Evolutionary conservation across 106 monocot genomes (phyloP).

Genomic region (Allium cepa): DNA sequence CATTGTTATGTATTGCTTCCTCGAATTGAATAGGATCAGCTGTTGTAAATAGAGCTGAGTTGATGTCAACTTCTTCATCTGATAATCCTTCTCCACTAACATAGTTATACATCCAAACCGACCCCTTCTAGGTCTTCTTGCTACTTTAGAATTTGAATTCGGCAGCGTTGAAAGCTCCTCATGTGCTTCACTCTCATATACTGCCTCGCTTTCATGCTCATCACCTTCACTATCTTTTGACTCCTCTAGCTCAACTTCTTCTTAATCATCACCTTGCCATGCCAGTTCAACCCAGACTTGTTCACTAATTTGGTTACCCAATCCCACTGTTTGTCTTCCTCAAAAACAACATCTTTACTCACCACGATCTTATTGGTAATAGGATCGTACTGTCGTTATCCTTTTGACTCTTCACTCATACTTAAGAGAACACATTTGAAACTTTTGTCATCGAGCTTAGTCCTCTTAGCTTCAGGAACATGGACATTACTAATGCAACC

Average conservation of each 20-base stretch:
- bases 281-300: neutral
- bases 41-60: neutral
- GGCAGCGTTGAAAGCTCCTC: neutral
- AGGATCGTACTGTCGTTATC: neutral
- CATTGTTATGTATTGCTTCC: neutral
- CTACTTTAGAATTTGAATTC: neutral
- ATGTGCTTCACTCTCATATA: neutral
- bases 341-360: neutral
- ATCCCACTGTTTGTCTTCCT: neutral
- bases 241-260: neutral
- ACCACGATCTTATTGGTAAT: neutral
- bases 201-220: neutral
- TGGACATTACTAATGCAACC: neutral
- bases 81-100: neutral
- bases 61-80: neutral
- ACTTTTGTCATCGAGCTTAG: slow-evolving; percentile 1
- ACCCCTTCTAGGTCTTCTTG: neutral
- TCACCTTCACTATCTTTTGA: too few relatives aligned
- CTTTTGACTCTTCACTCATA: slow-evolving; percentile 1
- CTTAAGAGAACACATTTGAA: neutral
- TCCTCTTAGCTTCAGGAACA: neutral
- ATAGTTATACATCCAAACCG: neutral
- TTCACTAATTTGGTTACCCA: neutral
- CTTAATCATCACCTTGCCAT: neutral
- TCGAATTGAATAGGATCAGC: neutral